These are phyloP conservation scores for Platanthera zijinensis DNA, from an alignment of 106 monocot species.

Conservation along the genomic window DNA sequence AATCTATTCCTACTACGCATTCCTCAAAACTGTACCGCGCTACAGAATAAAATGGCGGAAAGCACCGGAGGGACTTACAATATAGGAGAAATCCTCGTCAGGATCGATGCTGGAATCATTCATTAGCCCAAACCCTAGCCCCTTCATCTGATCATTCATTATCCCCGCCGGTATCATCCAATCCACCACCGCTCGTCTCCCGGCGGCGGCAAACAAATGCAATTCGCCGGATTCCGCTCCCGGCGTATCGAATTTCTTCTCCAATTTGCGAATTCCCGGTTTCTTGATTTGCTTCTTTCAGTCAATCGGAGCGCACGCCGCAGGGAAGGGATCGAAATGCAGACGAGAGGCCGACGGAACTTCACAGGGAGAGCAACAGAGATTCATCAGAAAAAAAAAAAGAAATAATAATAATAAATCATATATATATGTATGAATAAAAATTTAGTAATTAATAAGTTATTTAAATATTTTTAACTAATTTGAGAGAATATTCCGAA, in stretches of 20 bases:
- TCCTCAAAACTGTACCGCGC: background rate
- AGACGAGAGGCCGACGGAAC: no score
- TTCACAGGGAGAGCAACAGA: no score
- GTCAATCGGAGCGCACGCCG: background rate
- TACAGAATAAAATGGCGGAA: background rate
- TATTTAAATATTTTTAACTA: no score
- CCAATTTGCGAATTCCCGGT: background rate
- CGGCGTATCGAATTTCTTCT: background rate
- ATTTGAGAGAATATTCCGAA: no score
- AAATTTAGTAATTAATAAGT: no score
- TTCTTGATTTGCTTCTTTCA: background rate
- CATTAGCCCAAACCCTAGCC: background rate
- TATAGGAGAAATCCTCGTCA: background rate
- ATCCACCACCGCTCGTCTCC: background rate
- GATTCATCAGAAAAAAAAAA: no score
- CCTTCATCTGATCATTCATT: background rate
- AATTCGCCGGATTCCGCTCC: background rate
- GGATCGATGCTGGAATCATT: background rate
- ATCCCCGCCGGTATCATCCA: background rate
- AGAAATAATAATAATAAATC: no score
- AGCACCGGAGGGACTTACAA: background rate
- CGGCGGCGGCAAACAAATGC: background rate
- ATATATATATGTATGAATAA: no score
- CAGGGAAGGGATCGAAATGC: background rate
- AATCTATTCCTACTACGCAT: background rate